Conservation (phyloP, 345 rosid genomes). For the Trapa incisa region DNA sequence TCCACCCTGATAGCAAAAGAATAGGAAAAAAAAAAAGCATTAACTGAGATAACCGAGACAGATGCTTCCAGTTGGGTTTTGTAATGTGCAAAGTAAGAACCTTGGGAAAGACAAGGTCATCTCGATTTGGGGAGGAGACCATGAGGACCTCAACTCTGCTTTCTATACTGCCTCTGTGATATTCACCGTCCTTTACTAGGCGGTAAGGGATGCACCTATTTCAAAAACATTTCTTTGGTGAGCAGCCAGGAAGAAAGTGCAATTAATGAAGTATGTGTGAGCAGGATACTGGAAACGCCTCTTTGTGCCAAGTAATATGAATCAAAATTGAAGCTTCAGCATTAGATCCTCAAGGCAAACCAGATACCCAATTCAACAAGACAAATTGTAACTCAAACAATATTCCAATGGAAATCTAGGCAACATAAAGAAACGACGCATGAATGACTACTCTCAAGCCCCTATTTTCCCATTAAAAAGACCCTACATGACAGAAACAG, state of each 20-base stretch:
- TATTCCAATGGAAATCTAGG: neutral
- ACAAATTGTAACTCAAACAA: neutral
- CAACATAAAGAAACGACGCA: neutral
- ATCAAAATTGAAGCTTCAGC: neutral
- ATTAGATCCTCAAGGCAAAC: too few relatives aligned
- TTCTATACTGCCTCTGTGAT: constrained; percentile 20
- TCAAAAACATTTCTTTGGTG: neutral
- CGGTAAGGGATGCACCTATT: constrained; percentile 77
- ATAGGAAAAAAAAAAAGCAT: neutral
- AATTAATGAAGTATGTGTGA: neutral
- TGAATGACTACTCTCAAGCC: too few relatives aligned
- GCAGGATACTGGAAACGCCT: neutral
- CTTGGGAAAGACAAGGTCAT: constrained; percentile 83
- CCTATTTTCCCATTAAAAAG: too few relatives aligned
- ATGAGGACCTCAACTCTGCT: constrained; percentile 49
- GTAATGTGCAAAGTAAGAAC: constrained; percentile 13
- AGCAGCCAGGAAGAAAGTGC: neutral
- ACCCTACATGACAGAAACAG: too few relatives aligned
- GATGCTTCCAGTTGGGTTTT: neutral
- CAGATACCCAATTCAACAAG: too few relatives aligned
- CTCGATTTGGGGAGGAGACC: constrained; percentile 81
- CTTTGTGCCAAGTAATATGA: neutral
- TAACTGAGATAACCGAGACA: neutral
- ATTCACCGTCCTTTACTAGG: constrained; percentile 23
- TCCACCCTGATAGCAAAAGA: constrained; percentile 47